These are phyloP conservation scores for Cyclostephanos tholiformis DNA, from an alignment of 108 stramenopile genomes.

Conservation along the genomic window DNA sequence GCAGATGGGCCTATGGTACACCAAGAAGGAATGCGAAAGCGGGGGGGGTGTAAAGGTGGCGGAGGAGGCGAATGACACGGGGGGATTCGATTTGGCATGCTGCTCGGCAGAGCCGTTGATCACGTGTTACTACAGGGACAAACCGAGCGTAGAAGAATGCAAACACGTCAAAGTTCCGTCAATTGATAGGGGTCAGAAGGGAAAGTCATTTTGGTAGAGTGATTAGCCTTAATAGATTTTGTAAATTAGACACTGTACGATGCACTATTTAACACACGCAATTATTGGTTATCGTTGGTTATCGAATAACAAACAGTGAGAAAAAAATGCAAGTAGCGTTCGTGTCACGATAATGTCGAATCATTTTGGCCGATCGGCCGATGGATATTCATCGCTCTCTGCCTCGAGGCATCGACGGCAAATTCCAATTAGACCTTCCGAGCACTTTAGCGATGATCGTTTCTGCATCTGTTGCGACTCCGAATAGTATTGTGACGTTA, in stretches of 20 bases:
- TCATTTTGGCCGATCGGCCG: background rate
- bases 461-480: background rate
- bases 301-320: background rate
- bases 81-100: slow-evolving; percentile 20
- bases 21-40: slow-evolving; percentile 34
- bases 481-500: slow-evolving; percentile 15
- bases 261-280: background rate
- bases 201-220: slow-evolving; percentile 61
- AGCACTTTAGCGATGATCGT: slow-evolving; percentile 17
- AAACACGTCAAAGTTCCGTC: slow-evolving; percentile 28
- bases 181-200: slow-evolving; percentile 41
- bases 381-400: background rate
- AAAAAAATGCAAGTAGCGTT: background rate
- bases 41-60: slow-evolving; percentile 43
- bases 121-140: slow-evolving; percentile 52
- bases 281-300: background rate
- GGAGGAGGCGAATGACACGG: slow-evolving; percentile 8
- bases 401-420: slow-evolving; percentile 35
- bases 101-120: slow-evolving; percentile 51
- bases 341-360: background rate
- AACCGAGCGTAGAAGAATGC: slow-evolving; percentile 48
- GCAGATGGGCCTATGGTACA: slow-evolving; percentile 65
- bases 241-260: slow-evolving; percentile 3
- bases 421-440: slow-evolving; percentile 26
- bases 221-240: background rate